These are phyloP conservation scores for Circinella umbellata DNA, from an alignment of 371 early-diverging fungal species.

Conservation along the genomic window DNA sequence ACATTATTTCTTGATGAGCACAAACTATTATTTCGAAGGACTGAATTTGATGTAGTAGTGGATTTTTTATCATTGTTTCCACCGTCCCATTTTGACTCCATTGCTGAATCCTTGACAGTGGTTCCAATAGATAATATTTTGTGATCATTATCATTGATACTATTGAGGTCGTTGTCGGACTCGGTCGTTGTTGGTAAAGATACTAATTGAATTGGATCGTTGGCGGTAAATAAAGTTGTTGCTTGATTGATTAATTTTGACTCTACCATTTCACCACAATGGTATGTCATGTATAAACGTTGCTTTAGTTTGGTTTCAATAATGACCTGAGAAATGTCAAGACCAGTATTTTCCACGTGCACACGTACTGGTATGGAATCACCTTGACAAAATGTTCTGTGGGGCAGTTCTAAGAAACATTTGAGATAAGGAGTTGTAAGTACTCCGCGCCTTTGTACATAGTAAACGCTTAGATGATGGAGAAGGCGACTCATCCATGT, in stretches of 20 bases:
- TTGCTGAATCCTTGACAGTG: slow-evolving; percentile 3
- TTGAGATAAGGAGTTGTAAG: slow-evolving; percentile 8
- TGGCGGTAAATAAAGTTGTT: slow-evolving; percentile 11
- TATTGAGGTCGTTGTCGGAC: no score
- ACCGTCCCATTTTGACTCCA: background rate
- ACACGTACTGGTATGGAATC: slow-evolving; percentile 14
- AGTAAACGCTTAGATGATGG: background rate
- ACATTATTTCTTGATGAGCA: slow-evolving; percentile 1
- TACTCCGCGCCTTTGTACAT: background rate
- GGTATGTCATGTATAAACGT: slow-evolving; percentile 9
- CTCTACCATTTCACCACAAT: slow-evolving; percentile 9
- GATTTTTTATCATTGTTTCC: background rate
- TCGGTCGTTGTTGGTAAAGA: background rate
- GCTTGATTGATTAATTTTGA: background rate
- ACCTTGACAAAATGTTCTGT: background rate
- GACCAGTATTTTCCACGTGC: slow-evolving; percentile 10
- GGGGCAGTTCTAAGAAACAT: slow-evolving; percentile 11
- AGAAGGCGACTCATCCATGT: slow-evolving; percentile 7
- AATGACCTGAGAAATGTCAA: background rate
- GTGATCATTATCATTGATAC: background rate
- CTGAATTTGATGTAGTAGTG: background rate
- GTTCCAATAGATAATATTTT: background rate
- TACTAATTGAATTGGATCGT: slow-evolving; percentile 1
- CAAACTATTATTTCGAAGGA: background rate
- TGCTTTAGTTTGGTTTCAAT: background rate